A percentile compares a stretch with the other conserved stretches of the same genome.
phyloP scores from a whole-genome alignment of 345 rosid genomes.

The Lepidium sativum region DNA sequence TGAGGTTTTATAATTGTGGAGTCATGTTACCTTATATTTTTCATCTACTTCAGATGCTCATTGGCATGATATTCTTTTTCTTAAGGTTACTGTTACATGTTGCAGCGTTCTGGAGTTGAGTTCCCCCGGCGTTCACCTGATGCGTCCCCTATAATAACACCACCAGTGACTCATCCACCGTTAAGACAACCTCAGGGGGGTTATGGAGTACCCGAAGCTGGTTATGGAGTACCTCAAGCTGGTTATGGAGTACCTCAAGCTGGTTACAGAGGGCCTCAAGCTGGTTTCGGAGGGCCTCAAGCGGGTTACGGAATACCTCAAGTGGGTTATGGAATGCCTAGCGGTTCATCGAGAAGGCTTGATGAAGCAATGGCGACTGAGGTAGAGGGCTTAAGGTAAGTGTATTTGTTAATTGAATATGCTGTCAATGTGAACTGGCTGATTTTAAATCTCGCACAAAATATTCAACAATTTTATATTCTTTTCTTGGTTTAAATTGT shows the following conservation, averaged over 20 bases:
- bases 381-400: conserved; percentile 67
- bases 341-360: conserved; percentile 80
- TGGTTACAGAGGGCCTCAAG: conserved; percentile 70
- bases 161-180: conserved; percentile 62
- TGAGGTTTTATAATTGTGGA: background rate
- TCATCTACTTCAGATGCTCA: background rate
- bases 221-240: conserved; percentile 51
- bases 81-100: conserved; percentile 7
- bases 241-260: conserved; percentile 44
- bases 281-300: conserved; percentile 71
- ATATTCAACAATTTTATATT: background rate
- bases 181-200: conserved; percentile 52
- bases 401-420: background rate
- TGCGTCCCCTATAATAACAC: conserved; percentile 82
- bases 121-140: conserved; percentile 71
- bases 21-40: background rate
- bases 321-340: conserved; percentile 87
- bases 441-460: background rate
- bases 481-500: conserved; percentile 13
- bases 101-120: conserved; percentile 75
- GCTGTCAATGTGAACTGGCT: background rate
- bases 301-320: conserved; percentile 81
- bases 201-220: conserved; percentile 43
- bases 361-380: conserved; percentile 96
- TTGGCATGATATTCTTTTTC: conserved; percentile 1